Evolutionary conservation across 148 eudicot species (phyloP), one percentile per base, ranked within the genome.

Genomic region (Spergularia marina): DNA sequence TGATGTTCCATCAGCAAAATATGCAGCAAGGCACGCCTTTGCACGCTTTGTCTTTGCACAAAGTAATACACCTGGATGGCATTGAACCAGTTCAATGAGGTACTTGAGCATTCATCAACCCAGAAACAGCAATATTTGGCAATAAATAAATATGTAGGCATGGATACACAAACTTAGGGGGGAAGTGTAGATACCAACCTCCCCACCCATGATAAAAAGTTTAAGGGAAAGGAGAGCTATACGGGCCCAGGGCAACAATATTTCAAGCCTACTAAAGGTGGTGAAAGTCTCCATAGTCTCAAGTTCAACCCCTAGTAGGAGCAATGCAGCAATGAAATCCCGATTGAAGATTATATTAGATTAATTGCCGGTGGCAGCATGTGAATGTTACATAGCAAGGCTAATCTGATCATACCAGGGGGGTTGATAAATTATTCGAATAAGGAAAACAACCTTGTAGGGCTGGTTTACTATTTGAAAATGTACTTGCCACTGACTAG

Each of bases 31-130:
- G 72, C 83, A 56, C 83, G 87, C 80, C 84, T 94, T 94, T 47
- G 96, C 89, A 36, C 71, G 79, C 82, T 89, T 94, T 64, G 97
- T 94, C 87, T 92, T 94, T 65, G 98, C 98, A 87, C 98, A 94
- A 60, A 94, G 97, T 68, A 94, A 85, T 76, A 91, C 80, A 84
- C 98, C 98, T 94, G 82, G 52, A 81, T 10, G 70, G 18, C 72
- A 71, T 65, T 56, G 52, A 60, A 57, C 16, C 36, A 30, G 57
- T 77, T 67, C 61, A 69, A 47, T 62, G 44, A 72, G 72, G 21
- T n/a, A 71, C 55, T 63, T 54, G 61, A 51, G 53, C 25, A 54
- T 64, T 65, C 71, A 16, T 18, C 63, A 53, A 54, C 52, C 52
- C 59, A 57, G 64, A 74, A 47, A 51, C 34, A 44, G 62, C 54